Conservation (phyloP, 805 yeast genomes). For the Saccharomyces eubayanus region DNA sequence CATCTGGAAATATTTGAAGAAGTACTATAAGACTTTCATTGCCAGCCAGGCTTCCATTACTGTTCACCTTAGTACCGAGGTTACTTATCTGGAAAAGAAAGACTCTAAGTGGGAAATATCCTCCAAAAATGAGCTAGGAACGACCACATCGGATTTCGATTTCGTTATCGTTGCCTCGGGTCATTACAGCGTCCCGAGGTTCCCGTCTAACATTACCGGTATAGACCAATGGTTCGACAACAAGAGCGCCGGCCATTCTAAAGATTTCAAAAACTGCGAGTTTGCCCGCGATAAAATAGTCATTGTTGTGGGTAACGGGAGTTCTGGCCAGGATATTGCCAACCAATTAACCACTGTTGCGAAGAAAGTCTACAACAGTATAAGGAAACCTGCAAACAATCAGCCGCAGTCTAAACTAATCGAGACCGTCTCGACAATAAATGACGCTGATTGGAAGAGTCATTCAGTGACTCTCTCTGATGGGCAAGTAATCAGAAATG, state of each 20-base stretch:
- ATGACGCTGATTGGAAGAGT: slow-evolving; percentile 18
- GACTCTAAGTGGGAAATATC: slow-evolving; percentile 13
- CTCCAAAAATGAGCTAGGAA: slow-evolving; percentile 3
- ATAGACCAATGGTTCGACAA: slow-evolving; percentile 30
- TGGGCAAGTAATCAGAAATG: slow-evolving; percentile 22
- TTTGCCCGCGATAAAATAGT: slow-evolving; percentile 30
- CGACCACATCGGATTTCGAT: slow-evolving; percentile 33
- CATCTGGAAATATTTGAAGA: slow-evolving; percentile 51
- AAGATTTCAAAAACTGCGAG: slow-evolving; percentile 30
- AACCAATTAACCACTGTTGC: slow-evolving; percentile 34
- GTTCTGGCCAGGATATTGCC: slow-evolving; percentile 38
- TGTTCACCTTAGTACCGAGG: slow-evolving; percentile 23
- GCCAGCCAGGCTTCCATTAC: slow-evolving; percentile 23
- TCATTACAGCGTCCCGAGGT: slow-evolving; percentile 35
- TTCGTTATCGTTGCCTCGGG: slow-evolving; percentile 37
- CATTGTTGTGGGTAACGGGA: slow-evolving; percentile 35
- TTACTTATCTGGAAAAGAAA: slow-evolving; percentile 13
- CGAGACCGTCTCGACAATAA: slow-evolving; percentile 26
- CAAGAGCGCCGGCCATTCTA: slow-evolving; percentile 34
- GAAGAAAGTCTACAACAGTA: slow-evolving; percentile 37
- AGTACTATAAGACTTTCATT: slow-evolving; percentile 37
- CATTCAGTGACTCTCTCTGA: slow-evolving; percentile 27
- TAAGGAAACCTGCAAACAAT: slow-evolving; percentile 46
- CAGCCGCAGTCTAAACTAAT: slow-evolving; percentile 4
- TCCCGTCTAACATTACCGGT: slow-evolving; percentile 34